Conservation (phyloP, 176 grass and related monocot genomes). For the Dactylis glomerata region DNA sequence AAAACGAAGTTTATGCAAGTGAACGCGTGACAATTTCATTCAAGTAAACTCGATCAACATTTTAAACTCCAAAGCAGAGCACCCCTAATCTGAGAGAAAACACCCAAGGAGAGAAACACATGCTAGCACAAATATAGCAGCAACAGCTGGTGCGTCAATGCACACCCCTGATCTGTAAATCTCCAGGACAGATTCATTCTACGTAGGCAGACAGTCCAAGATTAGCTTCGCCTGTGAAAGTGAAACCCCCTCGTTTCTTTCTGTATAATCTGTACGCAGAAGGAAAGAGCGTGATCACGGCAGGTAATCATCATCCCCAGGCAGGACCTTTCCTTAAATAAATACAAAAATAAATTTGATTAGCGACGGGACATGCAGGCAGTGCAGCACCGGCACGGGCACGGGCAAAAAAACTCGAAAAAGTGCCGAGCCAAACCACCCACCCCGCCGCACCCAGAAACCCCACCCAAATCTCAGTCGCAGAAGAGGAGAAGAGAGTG, state of each 20-base stretch:
- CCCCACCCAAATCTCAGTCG: background rate
- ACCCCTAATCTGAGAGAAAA: background rate
- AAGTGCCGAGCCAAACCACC: background rate
- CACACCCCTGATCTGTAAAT: background rate
- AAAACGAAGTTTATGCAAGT: too few relatives aligned
- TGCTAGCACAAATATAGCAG: background rate
- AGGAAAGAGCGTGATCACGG: background rate
- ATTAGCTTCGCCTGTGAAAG: background rate
- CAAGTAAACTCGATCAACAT: background rate
- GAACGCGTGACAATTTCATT: too few relatives aligned
- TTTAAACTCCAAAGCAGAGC: background rate
- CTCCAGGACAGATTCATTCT: too few relatives aligned
- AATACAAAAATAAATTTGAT: background rate
- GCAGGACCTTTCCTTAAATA: background rate
- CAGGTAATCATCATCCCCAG: background rate
- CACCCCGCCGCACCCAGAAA: background rate
- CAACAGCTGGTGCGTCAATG: background rate
- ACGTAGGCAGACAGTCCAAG: background rate
- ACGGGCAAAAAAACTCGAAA: background rate
- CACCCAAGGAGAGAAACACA: background rate
- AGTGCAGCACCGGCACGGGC: background rate
- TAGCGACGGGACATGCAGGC: background rate
- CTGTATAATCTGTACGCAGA: background rate
- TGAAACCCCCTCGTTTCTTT: too few relatives aligned
- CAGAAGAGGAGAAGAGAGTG: background rate